These are phyloP conservation scores for Phoma sp. DNA, from an alignment of 2,329 filamentous ascomycete genomes.

Conservation along the genomic window DNA sequence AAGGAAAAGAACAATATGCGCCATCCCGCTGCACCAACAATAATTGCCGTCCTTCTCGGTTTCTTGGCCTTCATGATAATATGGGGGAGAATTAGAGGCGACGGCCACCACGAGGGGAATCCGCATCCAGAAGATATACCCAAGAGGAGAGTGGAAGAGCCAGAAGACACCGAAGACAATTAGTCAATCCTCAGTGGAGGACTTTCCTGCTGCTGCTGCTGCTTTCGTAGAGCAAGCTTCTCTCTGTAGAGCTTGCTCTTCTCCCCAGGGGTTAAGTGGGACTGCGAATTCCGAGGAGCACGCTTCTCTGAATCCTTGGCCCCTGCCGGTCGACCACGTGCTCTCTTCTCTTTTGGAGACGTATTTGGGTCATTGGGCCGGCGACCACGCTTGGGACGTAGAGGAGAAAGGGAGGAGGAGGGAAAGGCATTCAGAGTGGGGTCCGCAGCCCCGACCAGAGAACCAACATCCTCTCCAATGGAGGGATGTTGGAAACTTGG, in stretches of 20 bases:
- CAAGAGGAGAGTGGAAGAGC: slow-evolving; percentile 22
- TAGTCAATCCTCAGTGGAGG: not conserved
- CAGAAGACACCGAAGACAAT: not conserved
- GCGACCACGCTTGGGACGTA: not conserved
- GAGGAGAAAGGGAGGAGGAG: not conserved
- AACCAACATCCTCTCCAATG: too few species aligned
- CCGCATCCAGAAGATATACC: slow-evolving; percentile 44
- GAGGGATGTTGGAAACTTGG: too few species aligned
- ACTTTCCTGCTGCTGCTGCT: not conserved
- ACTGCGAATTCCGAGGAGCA: not conserved
- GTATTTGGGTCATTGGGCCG: too few species aligned
- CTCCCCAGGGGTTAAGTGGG: not conserved
- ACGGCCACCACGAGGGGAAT: slow-evolving; percentile 48
- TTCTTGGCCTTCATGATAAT: slow-evolving; percentile 39
- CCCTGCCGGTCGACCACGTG: not conserved
- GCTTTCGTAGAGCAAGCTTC: not conserved
- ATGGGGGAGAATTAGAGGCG: slow-evolving; percentile 32
- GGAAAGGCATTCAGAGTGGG: too few species aligned
- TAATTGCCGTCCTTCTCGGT: slow-evolving; percentile 42
- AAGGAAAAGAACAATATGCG: slow-evolving; percentile 32
- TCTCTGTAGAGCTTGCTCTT: not conserved
- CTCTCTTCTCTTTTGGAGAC: too few species aligned
- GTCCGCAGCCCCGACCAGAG: too few species aligned
- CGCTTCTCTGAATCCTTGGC: not conserved
- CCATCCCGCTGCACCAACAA: slow-evolving; percentile 44